Conservation (phyloP, 139 green algal species). For the Volvox africanus region DNA sequence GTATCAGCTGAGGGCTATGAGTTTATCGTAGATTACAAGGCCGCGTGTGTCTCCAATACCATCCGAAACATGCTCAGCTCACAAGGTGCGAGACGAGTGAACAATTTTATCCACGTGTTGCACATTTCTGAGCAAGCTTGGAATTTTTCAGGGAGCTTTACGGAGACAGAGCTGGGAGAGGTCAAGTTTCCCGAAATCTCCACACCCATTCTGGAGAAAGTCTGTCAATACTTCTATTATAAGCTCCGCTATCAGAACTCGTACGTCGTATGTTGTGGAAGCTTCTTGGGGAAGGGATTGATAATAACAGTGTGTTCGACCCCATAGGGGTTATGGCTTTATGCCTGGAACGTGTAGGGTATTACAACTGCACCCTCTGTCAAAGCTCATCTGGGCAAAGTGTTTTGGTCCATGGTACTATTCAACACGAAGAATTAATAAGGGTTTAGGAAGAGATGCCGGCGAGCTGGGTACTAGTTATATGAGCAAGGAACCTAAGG, state of each 20-base stretch:
- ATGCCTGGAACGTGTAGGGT: too few species aligned
- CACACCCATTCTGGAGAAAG: slow-evolving; percentile 92
- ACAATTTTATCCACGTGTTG: too few species aligned
- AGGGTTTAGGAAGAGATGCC: too few species aligned
- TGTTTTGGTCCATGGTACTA: too few species aligned
- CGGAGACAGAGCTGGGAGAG: slow-evolving; percentile 90
- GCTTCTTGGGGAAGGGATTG: too few species aligned
- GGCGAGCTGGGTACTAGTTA: too few species aligned
- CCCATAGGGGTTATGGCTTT: too few species aligned
- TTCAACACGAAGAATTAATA: too few species aligned
- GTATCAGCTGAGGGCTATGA: slow-evolving; percentile 96
- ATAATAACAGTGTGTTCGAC: too few species aligned
- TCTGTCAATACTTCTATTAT: slow-evolving; percentile 99
- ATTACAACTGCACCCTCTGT: too few species aligned
- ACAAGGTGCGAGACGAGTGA: slow-evolving; percentile 65
- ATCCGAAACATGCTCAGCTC: slow-evolving; percentile 98
- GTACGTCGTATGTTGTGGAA: slow-evolving; percentile 53
- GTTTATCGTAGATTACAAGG: slow-evolving; percentile 96
- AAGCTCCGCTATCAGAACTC: slow-evolving; percentile 93
- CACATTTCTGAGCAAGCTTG: not conserved
- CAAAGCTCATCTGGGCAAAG: too few species aligned
- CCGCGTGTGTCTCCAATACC: slow-evolving; percentile 96
- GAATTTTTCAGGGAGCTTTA: slow-evolving; percentile 86
- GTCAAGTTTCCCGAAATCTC: slow-evolving; percentile 95
- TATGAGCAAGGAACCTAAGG: too few species aligned